Conservation (phyloP, 73 alveolate genomes). For the Paraurostyla sp. region DNA sequence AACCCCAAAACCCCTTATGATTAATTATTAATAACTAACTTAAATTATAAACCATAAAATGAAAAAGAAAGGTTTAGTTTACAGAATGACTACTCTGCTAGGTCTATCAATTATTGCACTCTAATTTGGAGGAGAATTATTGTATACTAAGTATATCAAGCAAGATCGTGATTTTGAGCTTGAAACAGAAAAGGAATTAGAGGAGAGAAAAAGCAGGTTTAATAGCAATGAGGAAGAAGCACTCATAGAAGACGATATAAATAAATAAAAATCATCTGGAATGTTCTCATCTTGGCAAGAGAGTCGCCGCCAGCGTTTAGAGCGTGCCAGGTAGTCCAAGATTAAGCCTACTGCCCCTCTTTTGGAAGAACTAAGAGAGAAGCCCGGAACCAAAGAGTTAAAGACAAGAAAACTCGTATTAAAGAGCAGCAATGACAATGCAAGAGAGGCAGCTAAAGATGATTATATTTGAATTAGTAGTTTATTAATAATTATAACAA, state of each 20-base stretch:
- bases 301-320: background rate
- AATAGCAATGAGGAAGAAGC: slow-evolving; percentile 21
- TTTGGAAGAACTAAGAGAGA: slow-evolving; percentile 25
- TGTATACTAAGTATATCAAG: slow-evolving; percentile 28
- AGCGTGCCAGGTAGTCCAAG: background rate
- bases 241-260: background rate
- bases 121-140: slow-evolving; percentile 57
- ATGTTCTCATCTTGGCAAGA: slow-evolving; percentile 22
- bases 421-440: background rate
- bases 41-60: no score
- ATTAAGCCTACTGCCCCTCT: slow-evolving; percentile 30
- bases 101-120: slow-evolving; percentile 30
- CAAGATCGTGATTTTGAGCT: slow-evolving; percentile 13
- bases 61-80: slow-evolving; percentile 63
- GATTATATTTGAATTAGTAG: slow-evolving; percentile 33
- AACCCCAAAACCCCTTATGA: background rate
- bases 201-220: background rate
- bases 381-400: slow-evolving; percentile 21
- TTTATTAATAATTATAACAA: background rate
- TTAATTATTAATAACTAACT: background rate
- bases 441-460: slow-evolving; percentile 39
- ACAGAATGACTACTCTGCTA: slow-evolving; percentile 39
- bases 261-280: background rate
- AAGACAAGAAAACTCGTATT: slow-evolving; percentile 32
- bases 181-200: background rate